Conservation (phyloP, 306 rosid genomes). For the Crotalaria pallida region DNA sequence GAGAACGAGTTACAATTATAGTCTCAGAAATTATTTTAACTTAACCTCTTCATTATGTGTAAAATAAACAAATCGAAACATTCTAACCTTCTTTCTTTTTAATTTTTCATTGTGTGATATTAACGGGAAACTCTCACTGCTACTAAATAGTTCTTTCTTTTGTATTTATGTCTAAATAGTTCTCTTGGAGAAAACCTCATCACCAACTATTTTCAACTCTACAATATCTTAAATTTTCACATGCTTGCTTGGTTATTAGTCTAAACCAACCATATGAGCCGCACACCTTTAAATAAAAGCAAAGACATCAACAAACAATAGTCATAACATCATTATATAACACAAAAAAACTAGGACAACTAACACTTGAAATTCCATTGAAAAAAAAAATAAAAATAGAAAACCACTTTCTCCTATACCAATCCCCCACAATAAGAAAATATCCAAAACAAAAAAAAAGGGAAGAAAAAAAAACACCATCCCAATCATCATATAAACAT, state of each 20-base stretch:
- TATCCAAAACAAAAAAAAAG: neutral
- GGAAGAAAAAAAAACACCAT: neutral
- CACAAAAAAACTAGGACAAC: constrained; percentile 16
- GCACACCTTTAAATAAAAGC: constrained; percentile 24
- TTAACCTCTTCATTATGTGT: too few relatives aligned
- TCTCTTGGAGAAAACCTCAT: too few relatives aligned
- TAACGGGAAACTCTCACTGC: too few relatives aligned
- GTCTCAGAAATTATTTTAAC: too few relatives aligned
- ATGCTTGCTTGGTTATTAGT: neutral
- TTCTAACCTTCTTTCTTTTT: too few relatives aligned
- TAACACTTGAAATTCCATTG: constrained; percentile 47
- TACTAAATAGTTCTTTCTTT: too few relatives aligned
- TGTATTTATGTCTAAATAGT: too few relatives aligned
- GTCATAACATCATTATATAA: constrained; percentile 25
- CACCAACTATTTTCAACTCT: too few relatives aligned
- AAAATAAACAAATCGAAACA: too few relatives aligned
- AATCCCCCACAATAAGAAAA: constrained; percentile 76
- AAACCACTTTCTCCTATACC: constrained; percentile 83
- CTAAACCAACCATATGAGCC: neutral
- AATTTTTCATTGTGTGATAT: too few relatives aligned
- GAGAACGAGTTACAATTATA: too few relatives aligned
- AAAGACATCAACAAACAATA: constrained; percentile 25
- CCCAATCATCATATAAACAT: constrained; percentile 17
- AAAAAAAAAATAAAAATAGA: constrained; percentile 34
- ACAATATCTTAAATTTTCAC: too few relatives aligned